Evolutionary conservation across 1,284 basidiomycete species (phyloP).

Genomic region (Ganoderma meredithae): DNA sequence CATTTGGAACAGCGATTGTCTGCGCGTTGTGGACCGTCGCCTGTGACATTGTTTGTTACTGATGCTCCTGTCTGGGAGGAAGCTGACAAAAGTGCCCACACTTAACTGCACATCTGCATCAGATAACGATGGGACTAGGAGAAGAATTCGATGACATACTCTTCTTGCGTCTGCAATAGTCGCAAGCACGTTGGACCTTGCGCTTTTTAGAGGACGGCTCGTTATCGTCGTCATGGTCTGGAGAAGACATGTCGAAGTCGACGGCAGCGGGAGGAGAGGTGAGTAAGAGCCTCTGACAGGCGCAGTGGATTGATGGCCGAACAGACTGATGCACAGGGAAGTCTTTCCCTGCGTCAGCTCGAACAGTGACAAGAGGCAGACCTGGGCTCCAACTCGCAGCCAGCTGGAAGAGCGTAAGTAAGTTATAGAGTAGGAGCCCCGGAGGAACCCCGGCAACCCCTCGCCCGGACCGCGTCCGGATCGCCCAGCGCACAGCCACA

Average conservation of each 20-base stretch:
- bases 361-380: background rate
- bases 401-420: too few species aligned
- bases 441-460: too few species aligned
- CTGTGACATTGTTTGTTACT: too few species aligned
- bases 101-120: background rate
- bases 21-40: constrained; percentile 51
- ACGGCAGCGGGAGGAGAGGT: too few species aligned
- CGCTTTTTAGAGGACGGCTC: constrained; percentile 59
- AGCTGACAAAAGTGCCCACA: background rate
- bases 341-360: background rate
- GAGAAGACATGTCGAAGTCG: constrained; percentile 7
- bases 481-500: background rate
- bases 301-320: background rate
- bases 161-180: constrained; percentile 78
- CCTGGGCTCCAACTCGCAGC: background rate
- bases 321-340: background rate
- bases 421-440: too few species aligned
- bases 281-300: too few species aligned
- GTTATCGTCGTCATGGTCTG: constrained; percentile 6
- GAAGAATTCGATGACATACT: constrained; percentile 48
- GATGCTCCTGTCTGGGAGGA: constrained; percentile 2
- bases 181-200: constrained; percentile 75
- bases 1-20: constrained; percentile 81
- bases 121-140: background rate
- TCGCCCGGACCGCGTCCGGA: background rate